Conservation (phyloP, 768 basidiomycete genomes). For the Gautieria morchelliformis region DNA sequence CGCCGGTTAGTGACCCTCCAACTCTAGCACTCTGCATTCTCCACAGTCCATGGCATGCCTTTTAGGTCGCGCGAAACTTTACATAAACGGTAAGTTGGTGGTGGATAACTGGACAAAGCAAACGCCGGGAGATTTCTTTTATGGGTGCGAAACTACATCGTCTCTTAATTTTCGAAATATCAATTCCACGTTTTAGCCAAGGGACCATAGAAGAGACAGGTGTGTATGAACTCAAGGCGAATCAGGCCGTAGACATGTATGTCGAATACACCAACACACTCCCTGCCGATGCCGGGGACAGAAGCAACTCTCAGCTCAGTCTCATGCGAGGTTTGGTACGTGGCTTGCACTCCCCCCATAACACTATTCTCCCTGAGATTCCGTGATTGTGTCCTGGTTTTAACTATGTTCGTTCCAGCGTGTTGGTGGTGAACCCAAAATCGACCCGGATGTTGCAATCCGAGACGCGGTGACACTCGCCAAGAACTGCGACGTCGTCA, state of each 20-base stretch:
- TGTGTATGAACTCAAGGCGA: constrained; percentile 34
- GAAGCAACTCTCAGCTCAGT: constrained; percentile 44
- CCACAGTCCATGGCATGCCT: background rate
- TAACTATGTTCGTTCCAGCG: constrained; percentile 27
- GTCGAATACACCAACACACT: constrained; percentile 61
- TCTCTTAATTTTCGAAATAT: background rate
- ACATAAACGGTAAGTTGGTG: constrained; percentile 31
- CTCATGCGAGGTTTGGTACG: constrained; percentile 61
- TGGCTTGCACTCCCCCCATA: constrained; percentile 2
- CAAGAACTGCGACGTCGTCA: constrained; percentile 40
- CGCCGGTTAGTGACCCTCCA: constrained; percentile 9
- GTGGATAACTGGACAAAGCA: constrained; percentile 24
- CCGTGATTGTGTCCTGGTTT: background rate
- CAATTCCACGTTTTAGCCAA: constrained; percentile 27
- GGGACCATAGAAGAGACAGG: constrained; percentile 60
- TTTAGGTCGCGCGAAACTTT: constrained; percentile 50
- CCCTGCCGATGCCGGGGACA: constrained; percentile 32
- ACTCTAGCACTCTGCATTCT: constrained; percentile 10
- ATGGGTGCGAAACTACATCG: constrained; percentile 30
- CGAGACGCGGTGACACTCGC: constrained; percentile 48
- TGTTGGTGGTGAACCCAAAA: constrained; percentile 57
- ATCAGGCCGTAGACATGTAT: constrained; percentile 38
- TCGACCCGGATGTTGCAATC: constrained; percentile 48
- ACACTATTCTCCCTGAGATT: background rate
- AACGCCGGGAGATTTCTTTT: constrained; percentile 59